Evolutionary conservation across 2,329 filamentous ascomycete genomes (phyloP).

Genomic region (Fusarium begoniae): DNA sequence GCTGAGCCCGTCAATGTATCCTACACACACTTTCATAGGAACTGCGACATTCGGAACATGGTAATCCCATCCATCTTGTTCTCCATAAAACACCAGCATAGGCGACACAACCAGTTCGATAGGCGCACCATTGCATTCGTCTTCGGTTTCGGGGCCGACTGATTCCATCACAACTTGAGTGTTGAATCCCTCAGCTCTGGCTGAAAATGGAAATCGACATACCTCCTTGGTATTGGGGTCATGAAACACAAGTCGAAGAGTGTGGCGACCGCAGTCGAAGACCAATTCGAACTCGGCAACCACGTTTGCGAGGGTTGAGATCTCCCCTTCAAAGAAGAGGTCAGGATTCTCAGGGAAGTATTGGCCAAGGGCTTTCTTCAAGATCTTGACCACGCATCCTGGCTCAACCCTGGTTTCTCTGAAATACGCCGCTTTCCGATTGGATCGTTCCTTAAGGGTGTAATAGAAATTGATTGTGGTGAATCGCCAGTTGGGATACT

Average conservation of each 20-base stretch:
- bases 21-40: not conserved
- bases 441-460: not conserved
- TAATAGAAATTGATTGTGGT: not conserved
- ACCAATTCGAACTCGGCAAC: rapidly evolving
- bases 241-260: not conserved
- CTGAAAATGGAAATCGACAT: not conserved
- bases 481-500: not conserved
- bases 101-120: not conserved
- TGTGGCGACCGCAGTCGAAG: rapidly evolving
- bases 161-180: not conserved
- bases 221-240: not conserved
- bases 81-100: not conserved
- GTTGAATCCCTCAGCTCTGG: not conserved
- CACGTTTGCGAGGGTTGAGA: rapidly evolving
- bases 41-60: rapidly evolving
- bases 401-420: not conserved
- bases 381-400: not conserved
- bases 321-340: rapidly evolving
- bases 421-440: too few relatives aligned
- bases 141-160: rapidly evolving
- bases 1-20: not conserved
- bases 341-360: not conserved
- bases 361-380: not conserved
- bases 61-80: rapidly evolving
- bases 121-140: not conserved